A percentile compares a stretch with the other conserved stretches of the same genome.
phyloP scores from a whole-genome alignment of 164 flowering plant species.

The Litsea cubeba region DNA sequence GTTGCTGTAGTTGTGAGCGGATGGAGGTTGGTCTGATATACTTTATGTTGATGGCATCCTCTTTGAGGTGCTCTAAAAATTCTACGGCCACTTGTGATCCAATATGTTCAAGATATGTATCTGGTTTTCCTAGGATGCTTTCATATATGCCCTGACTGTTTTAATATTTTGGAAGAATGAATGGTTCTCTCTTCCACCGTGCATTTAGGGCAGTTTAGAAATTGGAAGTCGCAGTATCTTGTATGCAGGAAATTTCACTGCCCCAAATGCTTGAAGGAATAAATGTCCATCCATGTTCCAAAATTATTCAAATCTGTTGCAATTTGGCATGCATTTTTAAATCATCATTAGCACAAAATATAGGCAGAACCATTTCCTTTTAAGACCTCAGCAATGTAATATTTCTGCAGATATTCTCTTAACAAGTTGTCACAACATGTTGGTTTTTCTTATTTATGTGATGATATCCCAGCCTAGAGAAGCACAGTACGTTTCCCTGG shows the following conservation, averaged over 20 bases:
- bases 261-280: neutral
- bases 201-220: neutral
- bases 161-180: neutral
- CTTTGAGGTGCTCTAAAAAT: neutral
- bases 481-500: slow-evolving; percentile 43
- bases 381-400: neutral
- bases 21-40: slow-evolving; percentile 65
- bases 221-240: neutral
- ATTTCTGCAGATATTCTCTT: neutral
- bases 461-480: slow-evolving; percentile 50
- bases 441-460: slow-evolving; percentile 3
- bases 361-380: neutral
- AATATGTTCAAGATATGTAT: neutral
- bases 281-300: too few species aligned
- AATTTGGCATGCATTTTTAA: neutral
- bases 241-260: neutral
- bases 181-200: neutral
- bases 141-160: neutral
- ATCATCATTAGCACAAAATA: neutral
- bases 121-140: neutral
- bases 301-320: neutral
- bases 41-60: neutral
- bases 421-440: neutral
- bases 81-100: neutral
- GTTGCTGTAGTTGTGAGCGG: slow-evolving; percentile 93